phyloP scores from a whole-genome alignment of 106 monocot species.

The Agapanthus africanus region DNA sequence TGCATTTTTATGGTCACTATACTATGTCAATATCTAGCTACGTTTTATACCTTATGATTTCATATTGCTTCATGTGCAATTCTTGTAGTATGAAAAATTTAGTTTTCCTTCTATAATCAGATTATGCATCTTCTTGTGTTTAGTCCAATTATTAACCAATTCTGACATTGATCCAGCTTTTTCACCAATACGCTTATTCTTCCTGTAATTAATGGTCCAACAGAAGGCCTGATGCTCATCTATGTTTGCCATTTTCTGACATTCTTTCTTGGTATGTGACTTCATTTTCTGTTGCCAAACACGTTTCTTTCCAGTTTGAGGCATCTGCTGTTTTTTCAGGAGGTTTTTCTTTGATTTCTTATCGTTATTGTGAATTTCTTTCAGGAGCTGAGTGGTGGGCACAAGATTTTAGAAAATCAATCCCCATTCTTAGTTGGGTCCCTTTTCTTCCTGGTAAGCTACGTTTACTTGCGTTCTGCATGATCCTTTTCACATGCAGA shows the following conservation, averaged over 20 bases:
- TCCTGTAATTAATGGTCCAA: constrained; percentile 89
- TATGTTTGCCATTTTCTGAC: constrained; percentile 78
- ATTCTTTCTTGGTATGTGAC: constrained; percentile 68
- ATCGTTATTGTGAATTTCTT: background rate
- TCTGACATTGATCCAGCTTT: constrained; percentile 65
- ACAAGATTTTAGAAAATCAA: constrained; percentile 74
- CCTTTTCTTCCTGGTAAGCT: constrained; percentile 53
- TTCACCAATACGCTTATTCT: constrained; percentile 99
- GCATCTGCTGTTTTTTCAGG: background rate
- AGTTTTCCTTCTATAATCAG: background rate
- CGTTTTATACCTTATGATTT: background rate
- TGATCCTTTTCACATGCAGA: background rate
- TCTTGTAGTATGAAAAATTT: background rate
- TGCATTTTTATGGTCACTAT: background rate
- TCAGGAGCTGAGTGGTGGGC: constrained; percentile 99
- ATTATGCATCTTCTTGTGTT: background rate
- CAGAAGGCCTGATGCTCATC: constrained; percentile 97
- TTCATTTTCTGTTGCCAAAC: background rate
- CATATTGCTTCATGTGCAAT: background rate
- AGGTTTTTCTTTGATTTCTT: background rate
- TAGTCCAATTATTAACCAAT: background rate
- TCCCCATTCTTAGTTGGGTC: constrained; percentile 62
- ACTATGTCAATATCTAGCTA: no score
- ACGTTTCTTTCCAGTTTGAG: background rate
- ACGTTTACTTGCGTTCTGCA: background rate